Conservation (phyloP, 1,139 yeast species). For the Debaryomyces udenii region DNA sequence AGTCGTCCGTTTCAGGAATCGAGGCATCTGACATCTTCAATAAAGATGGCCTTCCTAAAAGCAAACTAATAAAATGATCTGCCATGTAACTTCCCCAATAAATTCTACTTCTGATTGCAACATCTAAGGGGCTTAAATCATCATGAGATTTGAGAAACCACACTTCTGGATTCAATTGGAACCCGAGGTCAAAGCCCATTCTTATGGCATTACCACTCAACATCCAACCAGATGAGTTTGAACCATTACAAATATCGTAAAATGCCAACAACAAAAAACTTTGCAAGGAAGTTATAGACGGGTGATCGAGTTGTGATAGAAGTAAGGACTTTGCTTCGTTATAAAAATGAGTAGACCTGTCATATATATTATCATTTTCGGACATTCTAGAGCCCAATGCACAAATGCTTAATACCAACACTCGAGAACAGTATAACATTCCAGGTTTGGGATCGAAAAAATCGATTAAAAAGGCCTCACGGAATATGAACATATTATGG, state of each 20-base stretch:
- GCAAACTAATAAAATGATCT: constrained; percentile 61
- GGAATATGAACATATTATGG: constrained; percentile 60
- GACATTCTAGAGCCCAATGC: constrained; percentile 59
- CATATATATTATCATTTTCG: constrained; percentile 41
- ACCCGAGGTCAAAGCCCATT: constrained; percentile 68
- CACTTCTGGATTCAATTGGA: constrained; percentile 63
- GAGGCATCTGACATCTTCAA: constrained; percentile 60
- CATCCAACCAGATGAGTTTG: constrained; percentile 64
- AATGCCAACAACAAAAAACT: constrained; percentile 54
- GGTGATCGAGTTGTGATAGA: constrained; percentile 41
- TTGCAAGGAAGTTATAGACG: constrained; percentile 51
- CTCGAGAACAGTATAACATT: constrained; percentile 53
- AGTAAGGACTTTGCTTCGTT: constrained; percentile 47
- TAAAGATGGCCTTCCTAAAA: constrained; percentile 61
- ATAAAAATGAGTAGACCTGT: constrained; percentile 46
- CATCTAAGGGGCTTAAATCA: constrained; percentile 41
- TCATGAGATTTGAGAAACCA: constrained; percentile 48
- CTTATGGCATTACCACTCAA: constrained; percentile 62
- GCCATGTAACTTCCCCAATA: constrained; percentile 72
- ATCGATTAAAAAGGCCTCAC: constrained; percentile 66
- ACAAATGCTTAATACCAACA: constrained; percentile 55
- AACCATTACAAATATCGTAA: constrained; percentile 59
- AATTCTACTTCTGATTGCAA: constrained; percentile 59
- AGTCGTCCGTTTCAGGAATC: constrained; percentile 61
- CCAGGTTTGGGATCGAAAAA: constrained; percentile 54